Conservation (phyloP, 176 grass and related monocot species). For the Chloris gayana region DNA sequence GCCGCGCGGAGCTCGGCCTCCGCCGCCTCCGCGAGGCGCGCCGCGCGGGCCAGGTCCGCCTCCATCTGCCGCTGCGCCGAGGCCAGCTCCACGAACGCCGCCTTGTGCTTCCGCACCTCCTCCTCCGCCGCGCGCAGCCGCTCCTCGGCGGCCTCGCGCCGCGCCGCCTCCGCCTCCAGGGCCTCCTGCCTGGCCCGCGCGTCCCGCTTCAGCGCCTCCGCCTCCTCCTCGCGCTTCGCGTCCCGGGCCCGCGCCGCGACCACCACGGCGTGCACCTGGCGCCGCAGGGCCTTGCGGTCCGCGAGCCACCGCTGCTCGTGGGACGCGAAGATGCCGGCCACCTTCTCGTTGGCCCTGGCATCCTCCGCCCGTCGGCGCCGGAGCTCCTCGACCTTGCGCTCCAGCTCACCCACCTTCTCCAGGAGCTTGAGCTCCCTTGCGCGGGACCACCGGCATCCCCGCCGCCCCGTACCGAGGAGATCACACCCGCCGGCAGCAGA, state of each 20-base stretch:
- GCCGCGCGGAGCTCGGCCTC: slow-evolving; percentile 45
- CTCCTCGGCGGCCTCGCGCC: slow-evolving; percentile 49
- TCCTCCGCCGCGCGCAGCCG: slow-evolving; percentile 44
- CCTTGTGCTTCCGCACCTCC: slow-evolving; percentile 73
- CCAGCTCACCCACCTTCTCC: slow-evolving; percentile 46
- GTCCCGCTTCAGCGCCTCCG: slow-evolving; percentile 37
- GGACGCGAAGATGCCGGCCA: slow-evolving; percentile 69
- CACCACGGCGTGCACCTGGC: slow-evolving; percentile 68
- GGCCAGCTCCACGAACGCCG: slow-evolving; percentile 67
- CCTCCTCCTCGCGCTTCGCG: slow-evolving; percentile 47
- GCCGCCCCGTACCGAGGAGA: slow-evolving; percentile 5
- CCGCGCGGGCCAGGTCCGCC: slow-evolving; percentile 56
- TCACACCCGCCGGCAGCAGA: slow-evolving; percentile 39
- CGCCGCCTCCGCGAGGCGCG: slow-evolving; percentile 51
- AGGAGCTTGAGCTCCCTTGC: slow-evolving; percentile 37
- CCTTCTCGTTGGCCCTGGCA: slow-evolving; percentile 85
- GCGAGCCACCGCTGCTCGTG: slow-evolving; percentile 78
- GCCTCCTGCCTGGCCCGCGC: slow-evolving; percentile 48
- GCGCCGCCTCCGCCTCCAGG: slow-evolving; percentile 45
- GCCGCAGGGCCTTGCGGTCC: slow-evolving; percentile 55
- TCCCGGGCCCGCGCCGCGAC: slow-evolving; percentile 48
- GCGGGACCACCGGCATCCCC: slow-evolving; percentile 45
- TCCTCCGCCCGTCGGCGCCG: slow-evolving; percentile 58
- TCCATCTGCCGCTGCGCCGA: slow-evolving; percentile 69
- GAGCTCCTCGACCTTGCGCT: slow-evolving; percentile 50